Conservation (phyloP, 1,284 basidiomycete genomes). For the Microbotryum saponariae region DNA sequence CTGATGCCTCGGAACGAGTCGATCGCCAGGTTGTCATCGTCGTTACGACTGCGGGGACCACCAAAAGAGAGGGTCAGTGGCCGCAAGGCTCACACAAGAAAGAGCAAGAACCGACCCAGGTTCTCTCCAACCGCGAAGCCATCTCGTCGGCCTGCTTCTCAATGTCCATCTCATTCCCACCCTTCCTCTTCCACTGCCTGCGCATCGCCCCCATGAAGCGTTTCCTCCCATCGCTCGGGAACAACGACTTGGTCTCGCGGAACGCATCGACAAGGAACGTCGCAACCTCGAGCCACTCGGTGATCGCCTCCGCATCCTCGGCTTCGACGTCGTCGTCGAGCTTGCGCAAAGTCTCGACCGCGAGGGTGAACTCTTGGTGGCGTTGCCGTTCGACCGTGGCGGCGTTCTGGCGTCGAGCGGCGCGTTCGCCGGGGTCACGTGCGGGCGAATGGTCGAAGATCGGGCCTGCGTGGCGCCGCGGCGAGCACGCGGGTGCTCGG, state of each 20-base stretch:
- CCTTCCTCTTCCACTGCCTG: conserved; percentile 28
- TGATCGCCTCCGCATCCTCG: conserved; percentile 43
- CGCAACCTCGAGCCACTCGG: conserved; percentile 69
- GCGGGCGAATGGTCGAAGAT: conserved; percentile 1
- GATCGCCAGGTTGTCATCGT: conserved; percentile 34
- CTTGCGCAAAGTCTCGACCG: conserved; percentile 42
- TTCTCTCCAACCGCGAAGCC: conserved; percentile 63
- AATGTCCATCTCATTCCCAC: conserved; percentile 38
- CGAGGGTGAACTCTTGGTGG: conserved; percentile 39
- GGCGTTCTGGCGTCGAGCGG: conserved; percentile 6
- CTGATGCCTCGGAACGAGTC: conserved; percentile 67
- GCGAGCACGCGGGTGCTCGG: neutral
- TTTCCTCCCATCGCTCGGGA: conserved; percentile 53
- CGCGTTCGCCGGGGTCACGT: conserved; percentile 8
- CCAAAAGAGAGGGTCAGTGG: neutral
- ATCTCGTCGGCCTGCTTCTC: conserved; percentile 64
- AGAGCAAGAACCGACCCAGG: conserved; percentile 51
- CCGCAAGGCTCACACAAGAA: neutral
- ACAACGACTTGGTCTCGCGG: conserved; percentile 73
- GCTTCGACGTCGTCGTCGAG: conserved; percentile 40
- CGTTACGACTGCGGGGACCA: conserved; percentile 3
- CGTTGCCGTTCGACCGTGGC: conserved; percentile 30
- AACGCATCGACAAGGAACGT: conserved; percentile 81
- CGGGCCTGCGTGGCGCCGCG: neutral
- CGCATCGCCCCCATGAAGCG: conserved; percentile 37